A percentile compares a stretch with the other conserved stretches of the same genome.
Evolutionary conservation across 2,329 filamentous ascomycete species (phyloP).

Genomic region (Penicillium sp.): DNA sequence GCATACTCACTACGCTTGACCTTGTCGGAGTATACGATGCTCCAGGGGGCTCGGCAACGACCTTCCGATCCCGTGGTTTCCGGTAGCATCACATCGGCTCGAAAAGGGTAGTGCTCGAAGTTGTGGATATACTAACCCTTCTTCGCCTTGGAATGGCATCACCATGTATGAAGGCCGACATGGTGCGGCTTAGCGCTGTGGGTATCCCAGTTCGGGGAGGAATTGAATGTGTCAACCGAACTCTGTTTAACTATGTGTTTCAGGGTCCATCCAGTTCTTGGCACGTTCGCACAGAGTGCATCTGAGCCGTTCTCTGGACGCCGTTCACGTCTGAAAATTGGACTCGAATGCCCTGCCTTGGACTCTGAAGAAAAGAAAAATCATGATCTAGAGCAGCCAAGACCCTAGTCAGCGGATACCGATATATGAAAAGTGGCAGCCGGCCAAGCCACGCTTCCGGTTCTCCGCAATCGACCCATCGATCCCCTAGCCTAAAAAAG

Average conservation of each 20-base stretch:
- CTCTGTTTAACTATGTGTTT: constrained; percentile 3
- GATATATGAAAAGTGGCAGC: background rate
- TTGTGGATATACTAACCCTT: background rate
- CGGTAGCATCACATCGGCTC: background rate
- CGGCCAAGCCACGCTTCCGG: background rate
- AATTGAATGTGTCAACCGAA: constrained; percentile 9
- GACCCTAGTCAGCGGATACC: background rate
- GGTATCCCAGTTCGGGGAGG: background rate
- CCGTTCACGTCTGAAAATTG: background rate
- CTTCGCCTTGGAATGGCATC: too few relatives aligned
- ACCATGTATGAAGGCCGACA: background rate
- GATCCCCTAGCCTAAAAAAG: constrained; percentile 3
- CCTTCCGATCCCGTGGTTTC: background rate
- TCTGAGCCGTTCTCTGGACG: background rate
- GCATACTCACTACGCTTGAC: background rate
- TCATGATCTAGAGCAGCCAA: background rate
- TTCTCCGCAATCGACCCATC: constrained; percentile 2
- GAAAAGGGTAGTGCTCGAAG: background rate
- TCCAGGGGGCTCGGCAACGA: background rate
- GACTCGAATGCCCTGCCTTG: background rate
- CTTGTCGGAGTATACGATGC: background rate
- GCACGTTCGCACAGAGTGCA: constrained; percentile 1
- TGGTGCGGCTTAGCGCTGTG: constrained; percentile 15
- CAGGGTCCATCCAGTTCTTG: background rate
- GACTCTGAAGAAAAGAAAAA: background rate